Percentiles rank a stretch among this genome's conserved stretches.
Evolutionary conservation across 192 early-diverging fungal species (phyloP).

Genomic region (Linnemannia schmuckeri): DNA sequence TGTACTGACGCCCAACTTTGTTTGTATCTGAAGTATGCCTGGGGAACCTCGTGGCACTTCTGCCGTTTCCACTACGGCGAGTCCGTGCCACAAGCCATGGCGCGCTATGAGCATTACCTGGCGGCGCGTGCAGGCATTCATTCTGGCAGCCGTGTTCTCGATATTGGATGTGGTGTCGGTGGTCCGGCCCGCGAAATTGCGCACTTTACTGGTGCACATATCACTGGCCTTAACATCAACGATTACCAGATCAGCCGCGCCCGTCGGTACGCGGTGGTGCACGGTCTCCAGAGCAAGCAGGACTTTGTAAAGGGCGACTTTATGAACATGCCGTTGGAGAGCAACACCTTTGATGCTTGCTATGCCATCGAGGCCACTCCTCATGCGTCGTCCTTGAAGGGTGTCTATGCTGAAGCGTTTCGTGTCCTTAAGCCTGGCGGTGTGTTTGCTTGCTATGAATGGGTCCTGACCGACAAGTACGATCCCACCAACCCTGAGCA

Average conservation of each 20-base stretch:
- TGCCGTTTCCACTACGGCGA: slow-evolving; percentile 81
- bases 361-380: slow-evolving; percentile 93
- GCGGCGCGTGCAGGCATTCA: slow-evolving; percentile 76
- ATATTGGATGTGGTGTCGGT: slow-evolving; percentile 95
- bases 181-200: slow-evolving; percentile 91
- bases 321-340: slow-evolving; percentile 84
- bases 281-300: slow-evolving; percentile 71
- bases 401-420: slow-evolving; percentile 88
- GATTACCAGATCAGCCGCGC: slow-evolving; percentile 90
- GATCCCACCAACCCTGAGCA: slow-evolving; percentile 80
- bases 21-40: slow-evolving; percentile 41
- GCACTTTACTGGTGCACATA: slow-evolving; percentile 78
- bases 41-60: slow-evolving; percentile 94
- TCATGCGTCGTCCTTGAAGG: slow-evolving; percentile 86
- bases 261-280: slow-evolving; percentile 77
- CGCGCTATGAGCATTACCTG: slow-evolving; percentile 88
- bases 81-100: slow-evolving; percentile 81
- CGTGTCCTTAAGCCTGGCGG: slow-evolving; percentile 91
- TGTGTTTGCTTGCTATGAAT: slow-evolving; percentile 91
- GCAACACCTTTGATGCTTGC: slow-evolving; percentile 82
- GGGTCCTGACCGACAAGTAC: slow-evolving; percentile 89
- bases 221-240: slow-evolving; percentile 95
- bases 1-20: slow-evolving; percentile 12
- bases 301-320: slow-evolving; percentile 76
- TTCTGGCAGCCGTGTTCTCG: slow-evolving; percentile 76